Evolutionary conservation across 1,284 basidiomycete species (phyloP), one percentile per base, ranked within the genome.

Genomic region (Schizopora paradoxa): DNA sequence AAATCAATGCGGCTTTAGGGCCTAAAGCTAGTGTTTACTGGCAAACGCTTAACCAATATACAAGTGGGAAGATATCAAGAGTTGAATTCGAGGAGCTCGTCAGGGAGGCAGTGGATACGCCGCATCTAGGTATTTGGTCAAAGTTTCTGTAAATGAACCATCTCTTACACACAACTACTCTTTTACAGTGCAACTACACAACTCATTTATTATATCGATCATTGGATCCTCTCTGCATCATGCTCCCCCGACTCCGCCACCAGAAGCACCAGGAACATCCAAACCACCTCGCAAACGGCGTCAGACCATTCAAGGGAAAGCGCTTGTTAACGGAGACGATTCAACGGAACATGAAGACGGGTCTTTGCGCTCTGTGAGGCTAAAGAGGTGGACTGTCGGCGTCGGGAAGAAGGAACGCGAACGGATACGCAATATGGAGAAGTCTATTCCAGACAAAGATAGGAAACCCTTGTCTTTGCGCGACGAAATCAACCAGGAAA

Each of bases 121-220:
- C 77, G 14, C 74, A 72, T 45, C 73, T 88, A 19, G 67, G 82
- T 82, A 51, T 51, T 68, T 57, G 44, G 33, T 32, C 25, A 27
- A 27, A 36, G 3, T 7, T 32, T 11, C 14, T 13, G 6, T 14
- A 14, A 36, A 6, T 29, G 33, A 14, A 10, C 1, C 13, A 19
- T 10, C 5, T 31, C n/a, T 27, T 35, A 35, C 28, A 10, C 32
- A n/a, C n/a, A 29, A 22, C 31, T 22, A 13, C 29, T 28, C 32
- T 14, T 36, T 21, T 43, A 19, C 54, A 85, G 83, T 88, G 25
- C 82, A 86, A 60, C 66, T 89, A 2, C 86, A 90, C 58, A 90
- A 90, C 61, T 77, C 86, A 3, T 70, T 90, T 22, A 79, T 90
- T 37, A 86, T 88, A 29, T 86, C 87, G 3, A 63, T 90, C 8